These are phyloP conservation scores for Trichophyton rubrum DNA, from an alignment of 2,329 filamentous ascomycete genomes.

Conservation along the genomic window DNA sequence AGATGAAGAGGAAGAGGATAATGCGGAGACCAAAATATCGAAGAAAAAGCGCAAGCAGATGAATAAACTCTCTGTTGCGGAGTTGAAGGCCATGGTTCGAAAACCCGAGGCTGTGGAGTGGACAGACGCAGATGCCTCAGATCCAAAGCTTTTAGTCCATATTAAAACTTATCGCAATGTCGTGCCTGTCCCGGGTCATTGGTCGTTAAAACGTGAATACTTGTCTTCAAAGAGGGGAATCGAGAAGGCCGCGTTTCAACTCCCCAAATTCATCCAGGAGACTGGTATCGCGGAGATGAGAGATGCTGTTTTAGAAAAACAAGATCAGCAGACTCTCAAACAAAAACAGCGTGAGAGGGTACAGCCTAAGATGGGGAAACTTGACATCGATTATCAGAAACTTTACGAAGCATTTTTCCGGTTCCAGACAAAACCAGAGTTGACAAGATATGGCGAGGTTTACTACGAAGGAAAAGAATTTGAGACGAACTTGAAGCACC, in stretches of 20 bases:
- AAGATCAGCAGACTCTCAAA: constrained; percentile 80
- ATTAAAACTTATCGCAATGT: constrained; percentile 94
- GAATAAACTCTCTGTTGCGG: constrained; percentile 85
- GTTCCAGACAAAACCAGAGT: constrained; percentile 87
- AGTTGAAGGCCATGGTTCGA: constrained; percentile 80
- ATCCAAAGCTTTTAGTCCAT: constrained; percentile 78
- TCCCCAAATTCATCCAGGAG: constrained; percentile 94
- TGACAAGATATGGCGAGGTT: constrained; percentile 94
- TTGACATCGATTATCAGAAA: constrained; percentile 97
- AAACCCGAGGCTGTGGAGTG: constrained; percentile 94
- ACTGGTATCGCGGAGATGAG: constrained; percentile 98
- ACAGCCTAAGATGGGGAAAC: constrained; percentile 86
- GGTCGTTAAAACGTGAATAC: constrained; percentile 94
- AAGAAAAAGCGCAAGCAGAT: constrained; percentile 91
- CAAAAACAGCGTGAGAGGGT: constrained; percentile 93
- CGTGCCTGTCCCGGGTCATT: constrained; percentile 85
- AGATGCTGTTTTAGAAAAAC: constrained; percentile 89
- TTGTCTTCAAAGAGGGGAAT: constrained; percentile 93
- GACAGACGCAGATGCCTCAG: constrained; percentile 85
- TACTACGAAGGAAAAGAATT: constrained; percentile 99
- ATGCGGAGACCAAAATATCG: constrained; percentile 57
- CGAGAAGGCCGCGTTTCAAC: constrained; percentile 82
- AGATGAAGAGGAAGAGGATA: constrained; percentile 56
- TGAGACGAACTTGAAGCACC: constrained; percentile 83
- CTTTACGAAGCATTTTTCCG: constrained; percentile 97